A percentile compares a stretch with the other conserved stretches of the same genome.
Evolutionary conservation across 345 rosid genomes (phyloP).

Genomic region (Brassica nigra): DNA sequence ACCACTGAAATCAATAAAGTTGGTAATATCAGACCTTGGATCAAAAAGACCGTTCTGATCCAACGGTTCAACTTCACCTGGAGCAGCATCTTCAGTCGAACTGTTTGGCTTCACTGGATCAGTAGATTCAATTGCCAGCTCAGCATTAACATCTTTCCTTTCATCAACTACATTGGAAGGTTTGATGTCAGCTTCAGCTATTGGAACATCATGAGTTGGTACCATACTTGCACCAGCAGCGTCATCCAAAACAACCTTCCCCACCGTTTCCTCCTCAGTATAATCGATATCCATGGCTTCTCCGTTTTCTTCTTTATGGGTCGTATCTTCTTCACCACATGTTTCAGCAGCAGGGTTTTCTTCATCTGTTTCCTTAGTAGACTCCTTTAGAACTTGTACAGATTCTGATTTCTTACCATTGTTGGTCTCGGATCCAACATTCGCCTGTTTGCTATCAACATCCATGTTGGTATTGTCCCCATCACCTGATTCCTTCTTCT

Average conservation of each 20-base stretch:
- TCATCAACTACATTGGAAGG: constrained; percentile 41
- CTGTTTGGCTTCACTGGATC: background rate
- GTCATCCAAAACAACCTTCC: constrained; percentile 46
- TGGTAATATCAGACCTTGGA: constrained; percentile 39
- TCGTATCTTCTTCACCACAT: constrained; percentile 30
- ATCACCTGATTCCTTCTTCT: constrained; percentile 3
- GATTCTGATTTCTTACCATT: constrained; percentile 17
- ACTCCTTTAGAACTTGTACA: constrained; percentile 16
- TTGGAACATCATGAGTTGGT: constrained; percentile 38
- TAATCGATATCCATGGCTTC: constrained; percentile 61
- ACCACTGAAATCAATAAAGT: constrained; percentile 49
- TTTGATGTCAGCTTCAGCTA: constrained; percentile 39
- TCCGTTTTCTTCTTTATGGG: constrained; percentile 36
- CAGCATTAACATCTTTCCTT: constrained; percentile 20
- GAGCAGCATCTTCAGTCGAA: constrained; percentile 28
- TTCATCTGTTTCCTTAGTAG: background rate
- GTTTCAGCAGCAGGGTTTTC: constrained; percentile 13
- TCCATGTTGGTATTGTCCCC: background rate
- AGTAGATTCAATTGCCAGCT: background rate
- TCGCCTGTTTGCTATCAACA: constrained; percentile 3
- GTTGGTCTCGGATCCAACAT: background rate
- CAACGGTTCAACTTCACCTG: constrained; percentile 45
- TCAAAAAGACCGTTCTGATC: constrained; percentile 43
- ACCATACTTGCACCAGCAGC: constrained; percentile 48
- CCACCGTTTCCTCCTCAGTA: constrained; percentile 50